A percentile compares a stretch with the other conserved stretches of the same genome.
These are phyloP conservation scores for Pelargonium fulgidum DNA, from an alignment of 441 rosid species.

Conservation along the genomic window DNA sequence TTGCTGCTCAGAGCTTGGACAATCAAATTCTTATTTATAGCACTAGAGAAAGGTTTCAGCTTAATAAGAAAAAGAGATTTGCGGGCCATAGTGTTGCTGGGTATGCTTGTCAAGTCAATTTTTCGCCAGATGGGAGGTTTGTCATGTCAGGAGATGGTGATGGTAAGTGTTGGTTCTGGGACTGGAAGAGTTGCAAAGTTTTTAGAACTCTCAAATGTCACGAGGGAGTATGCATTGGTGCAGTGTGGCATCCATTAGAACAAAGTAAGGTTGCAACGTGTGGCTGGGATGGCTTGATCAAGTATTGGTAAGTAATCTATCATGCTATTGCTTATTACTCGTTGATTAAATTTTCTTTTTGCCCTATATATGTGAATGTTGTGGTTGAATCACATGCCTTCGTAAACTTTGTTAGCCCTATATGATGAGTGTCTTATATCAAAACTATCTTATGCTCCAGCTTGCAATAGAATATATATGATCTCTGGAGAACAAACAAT, in stretches of 20 bases:
- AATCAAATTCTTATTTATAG: slow-evolving; percentile 93
- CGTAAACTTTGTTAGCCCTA: too few species aligned
- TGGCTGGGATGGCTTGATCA: slow-evolving; percentile 98
- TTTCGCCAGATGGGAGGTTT: slow-evolving; percentile 98
- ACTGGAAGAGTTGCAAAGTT: slow-evolving; percentile 96
- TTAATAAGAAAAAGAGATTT: slow-evolving; percentile 95
- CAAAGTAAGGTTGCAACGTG: slow-evolving; percentile 99
- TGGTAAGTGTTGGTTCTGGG: slow-evolving; percentile 99
- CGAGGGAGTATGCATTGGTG: slow-evolving; percentile 84
- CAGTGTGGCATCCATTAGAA: slow-evolving; percentile 95
- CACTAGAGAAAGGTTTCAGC: slow-evolving; percentile 92
- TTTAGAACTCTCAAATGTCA: slow-evolving; percentile 89
- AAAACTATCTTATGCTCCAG: too few species aligned
- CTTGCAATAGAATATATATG: too few species aligned
- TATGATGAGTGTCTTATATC: too few species aligned
- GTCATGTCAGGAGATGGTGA: slow-evolving; percentile 99
- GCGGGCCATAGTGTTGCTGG: slow-evolving; percentile 92
- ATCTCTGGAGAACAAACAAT: too few species aligned
- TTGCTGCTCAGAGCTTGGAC: slow-evolving; percentile 96
- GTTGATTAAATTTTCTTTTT: too few species aligned
- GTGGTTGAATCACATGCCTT: too few species aligned
- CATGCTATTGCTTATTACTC: not conserved
- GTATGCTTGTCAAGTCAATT: slow-evolving; percentile 96
- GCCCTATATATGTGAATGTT: too few species aligned
- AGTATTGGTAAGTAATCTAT: slow-evolving; percentile 75